Evolutionary conservation across 1,284 basidiomycete species (phyloP).

Genomic region (Coniophora puteana): DNA sequence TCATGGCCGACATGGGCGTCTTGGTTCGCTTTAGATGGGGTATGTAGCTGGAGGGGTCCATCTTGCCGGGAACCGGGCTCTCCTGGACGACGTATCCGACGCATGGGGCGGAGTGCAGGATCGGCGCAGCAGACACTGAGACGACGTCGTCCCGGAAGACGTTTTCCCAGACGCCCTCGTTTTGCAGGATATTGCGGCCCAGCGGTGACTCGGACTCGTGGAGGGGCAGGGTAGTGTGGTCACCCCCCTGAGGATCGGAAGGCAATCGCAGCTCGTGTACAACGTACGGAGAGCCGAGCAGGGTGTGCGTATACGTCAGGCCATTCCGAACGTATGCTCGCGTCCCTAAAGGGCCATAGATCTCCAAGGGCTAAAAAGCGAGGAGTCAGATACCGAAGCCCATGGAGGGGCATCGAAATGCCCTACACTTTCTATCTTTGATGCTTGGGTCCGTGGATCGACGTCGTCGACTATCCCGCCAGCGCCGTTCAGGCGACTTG

Average conservation of each 20-base stretch:
- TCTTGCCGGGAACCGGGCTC: conserved; percentile 72
- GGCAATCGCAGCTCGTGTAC: conserved; percentile 85
- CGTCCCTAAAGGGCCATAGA: conserved; percentile 87
- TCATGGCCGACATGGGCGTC: conserved; percentile 71
- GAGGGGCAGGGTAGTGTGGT: conserved; percentile 43
- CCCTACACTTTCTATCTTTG: not conserved
- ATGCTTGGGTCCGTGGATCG: conserved; percentile 46
- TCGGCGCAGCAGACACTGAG: conserved; percentile 81
- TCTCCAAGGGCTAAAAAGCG: conserved; percentile 60
- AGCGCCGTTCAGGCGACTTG: conserved; percentile 63
- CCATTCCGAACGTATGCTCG: conserved; percentile 78
- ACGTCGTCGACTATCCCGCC: conserved; percentile 60
- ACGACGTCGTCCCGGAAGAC: conserved; percentile 60
- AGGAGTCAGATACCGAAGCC: no score
- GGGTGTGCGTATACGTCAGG: conserved; percentile 69
- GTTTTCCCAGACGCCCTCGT: conserved; percentile 68
- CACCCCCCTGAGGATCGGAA: conserved; percentile 46
- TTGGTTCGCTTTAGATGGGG: conserved; percentile 66
- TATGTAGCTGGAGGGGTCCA: conserved; percentile 62
- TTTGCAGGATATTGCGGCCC: conserved; percentile 66
- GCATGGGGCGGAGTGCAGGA: conserved; percentile 79
- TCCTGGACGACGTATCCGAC: conserved; percentile 83
- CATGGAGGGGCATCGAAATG: conserved; percentile 3
- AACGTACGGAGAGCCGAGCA: conserved; percentile 70
- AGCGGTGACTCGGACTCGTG: conserved; percentile 55